phyloP scores from a whole-genome alignment of 2,329 filamentous ascomycete species.

The Aspergillus ochraceoroseus region DNA sequence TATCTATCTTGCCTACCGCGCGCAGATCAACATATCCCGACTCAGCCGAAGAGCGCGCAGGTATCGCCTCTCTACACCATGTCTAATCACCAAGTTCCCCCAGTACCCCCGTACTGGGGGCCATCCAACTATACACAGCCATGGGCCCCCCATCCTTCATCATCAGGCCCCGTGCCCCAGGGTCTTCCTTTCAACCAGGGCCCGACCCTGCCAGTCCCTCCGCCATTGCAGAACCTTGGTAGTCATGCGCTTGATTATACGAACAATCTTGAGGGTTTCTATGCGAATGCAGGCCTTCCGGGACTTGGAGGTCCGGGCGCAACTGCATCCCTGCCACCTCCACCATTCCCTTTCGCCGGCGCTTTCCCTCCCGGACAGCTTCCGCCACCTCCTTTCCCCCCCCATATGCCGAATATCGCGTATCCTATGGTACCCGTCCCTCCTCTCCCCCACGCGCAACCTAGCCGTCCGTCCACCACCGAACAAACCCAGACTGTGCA shows the following conservation, averaged over 20 bases:
- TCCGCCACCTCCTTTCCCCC: slow-evolving; percentile 30
- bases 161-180: slow-evolving; percentile 21
- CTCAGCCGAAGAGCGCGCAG: not conserved
- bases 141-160: slow-evolving; percentile 33
- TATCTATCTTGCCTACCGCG: slow-evolving; percentile 10
- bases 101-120: slow-evolving; percentile 43
- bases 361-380: slow-evolving; percentile 34
- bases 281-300: slow-evolving; percentile 31
- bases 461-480: slow-evolving; percentile 9
- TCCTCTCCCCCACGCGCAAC: slow-evolving; percentile 14
- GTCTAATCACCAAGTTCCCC: slow-evolving; percentile 44
- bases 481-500: slow-evolving; percentile 11
- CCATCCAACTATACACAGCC: slow-evolving; percentile 34
- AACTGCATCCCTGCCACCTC: slow-evolving; percentile 25
- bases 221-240: slow-evolving; percentile 24
- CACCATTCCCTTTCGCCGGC: slow-evolving; percentile 30
- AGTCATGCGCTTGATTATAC: too few species aligned
- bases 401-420: slow-evolving; percentile 23
- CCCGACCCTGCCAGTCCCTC: slow-evolving; percentile 21
- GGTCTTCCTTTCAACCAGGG: slow-evolving; percentile 26
- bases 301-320: slow-evolving; percentile 26
- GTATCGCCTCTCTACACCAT: slow-evolving; percentile 29
- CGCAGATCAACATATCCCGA: not conserved
- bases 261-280: too few species aligned
- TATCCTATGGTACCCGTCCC: slow-evolving; percentile 24